These are phyloP conservation scores for Mallotus japonicus DNA, from an alignment of 441 rosid species.

Conservation along the genomic window DNA sequence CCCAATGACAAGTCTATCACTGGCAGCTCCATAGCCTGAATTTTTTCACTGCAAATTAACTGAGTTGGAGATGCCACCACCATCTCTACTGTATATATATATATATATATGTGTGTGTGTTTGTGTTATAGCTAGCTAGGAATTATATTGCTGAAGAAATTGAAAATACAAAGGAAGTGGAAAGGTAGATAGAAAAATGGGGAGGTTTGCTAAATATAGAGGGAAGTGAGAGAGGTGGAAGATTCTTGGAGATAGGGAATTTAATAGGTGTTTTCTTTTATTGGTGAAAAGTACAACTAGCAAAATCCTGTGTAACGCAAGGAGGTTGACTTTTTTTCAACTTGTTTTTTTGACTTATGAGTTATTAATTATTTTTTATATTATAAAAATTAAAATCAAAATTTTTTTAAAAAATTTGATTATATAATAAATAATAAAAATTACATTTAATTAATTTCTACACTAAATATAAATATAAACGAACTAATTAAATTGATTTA, in stretches of 20 bases:
- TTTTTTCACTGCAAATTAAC: slow-evolving; percentile 30
- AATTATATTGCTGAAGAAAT: too few species aligned
- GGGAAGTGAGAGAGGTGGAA: background rate
- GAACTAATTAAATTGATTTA: background rate
- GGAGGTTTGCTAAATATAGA: background rate
- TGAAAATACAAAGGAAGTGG: too few species aligned
- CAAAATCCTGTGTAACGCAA: slow-evolving; percentile 15
- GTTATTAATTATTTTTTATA: background rate
- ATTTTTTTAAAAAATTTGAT: too few species aligned
- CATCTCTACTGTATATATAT: slow-evolving; percentile 29
- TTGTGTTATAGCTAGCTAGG: too few species aligned
- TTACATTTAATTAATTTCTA: background rate
- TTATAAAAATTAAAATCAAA: too few species aligned
- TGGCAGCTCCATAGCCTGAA: slow-evolving; percentile 48
- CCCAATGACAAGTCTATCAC: slow-evolving; percentile 54
- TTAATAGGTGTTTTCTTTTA: background rate
- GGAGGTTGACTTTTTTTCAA: slow-evolving; percentile 27
- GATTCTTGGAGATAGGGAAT: background rate
- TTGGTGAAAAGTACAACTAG: slow-evolving; percentile 28
- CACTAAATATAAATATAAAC: too few species aligned
- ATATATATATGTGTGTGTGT: too few species aligned
- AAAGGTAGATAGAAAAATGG: background rate
- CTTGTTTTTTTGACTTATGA: background rate
- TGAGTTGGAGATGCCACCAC: slow-evolving; percentile 55
- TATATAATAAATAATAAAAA: too few species aligned